Evolutionary conservation across 2,329 filamentous ascomycete genomes (phyloP).

Genomic region (Bipolaris cookei): DNA sequence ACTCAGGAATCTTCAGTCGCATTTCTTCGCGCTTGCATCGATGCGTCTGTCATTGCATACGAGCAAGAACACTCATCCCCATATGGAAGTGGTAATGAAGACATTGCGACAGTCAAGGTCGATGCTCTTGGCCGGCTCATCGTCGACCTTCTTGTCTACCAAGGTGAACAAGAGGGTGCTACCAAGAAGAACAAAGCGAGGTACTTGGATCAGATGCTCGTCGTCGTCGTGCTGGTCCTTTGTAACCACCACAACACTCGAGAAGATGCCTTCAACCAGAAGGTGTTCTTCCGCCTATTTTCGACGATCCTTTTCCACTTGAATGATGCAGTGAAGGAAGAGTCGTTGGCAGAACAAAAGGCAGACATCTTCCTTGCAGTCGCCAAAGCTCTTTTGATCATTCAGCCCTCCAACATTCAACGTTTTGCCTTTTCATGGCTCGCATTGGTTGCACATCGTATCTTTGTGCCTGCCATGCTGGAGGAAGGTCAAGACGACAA

Average conservation of each 20-base stretch:
- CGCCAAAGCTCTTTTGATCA: conserved; percentile 71
- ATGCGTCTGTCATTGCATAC: conserved; percentile 77
- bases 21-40: conserved; percentile 82
- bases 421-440: conserved; percentile 88
- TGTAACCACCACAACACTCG: conserved; percentile 84
- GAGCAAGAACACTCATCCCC: conserved; percentile 71
- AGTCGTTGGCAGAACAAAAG: conserved; percentile 59
- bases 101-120: conserved; percentile 67
- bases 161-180: conserved; percentile 64
- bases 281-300: conserved; percentile 89
- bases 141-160: conserved; percentile 74
- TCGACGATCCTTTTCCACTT: conserved; percentile 82
- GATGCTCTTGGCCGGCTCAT: conserved; percentile 87
- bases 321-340: conserved; percentile 61
- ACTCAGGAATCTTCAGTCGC: conserved; percentile 76
- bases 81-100: conserved; percentile 62
- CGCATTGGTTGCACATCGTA: conserved; percentile 79
- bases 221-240: conserved; percentile 78
- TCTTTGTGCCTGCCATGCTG: conserved; percentile 81
- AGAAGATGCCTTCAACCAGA: conserved; percentile 82
- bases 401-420: conserved; percentile 79
- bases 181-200: conserved; percentile 68
- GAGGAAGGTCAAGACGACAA: conserved; percentile 61
- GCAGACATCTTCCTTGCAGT: conserved; percentile 75
- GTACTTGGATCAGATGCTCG: conserved; percentile 79